These are phyloP conservation scores for Gynochthodes officinalis DNA, from an alignment of 257 asterid species.

Conservation along the genomic window DNA sequence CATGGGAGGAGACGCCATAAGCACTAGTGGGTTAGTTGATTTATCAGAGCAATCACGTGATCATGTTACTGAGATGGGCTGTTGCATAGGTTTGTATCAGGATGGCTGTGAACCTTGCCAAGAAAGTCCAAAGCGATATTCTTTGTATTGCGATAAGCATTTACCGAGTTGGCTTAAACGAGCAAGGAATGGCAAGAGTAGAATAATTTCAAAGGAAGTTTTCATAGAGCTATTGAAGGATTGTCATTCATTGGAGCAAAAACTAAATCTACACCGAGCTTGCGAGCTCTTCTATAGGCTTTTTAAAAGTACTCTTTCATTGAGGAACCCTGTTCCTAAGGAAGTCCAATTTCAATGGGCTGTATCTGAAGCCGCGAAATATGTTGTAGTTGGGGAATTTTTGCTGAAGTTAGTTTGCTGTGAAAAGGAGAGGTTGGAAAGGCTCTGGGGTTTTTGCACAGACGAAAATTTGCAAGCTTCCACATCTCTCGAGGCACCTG, in stretches of 20 bases:
- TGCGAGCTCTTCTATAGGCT: constrained; percentile 92
- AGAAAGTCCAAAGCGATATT: constrained; percentile 74
- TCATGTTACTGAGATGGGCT: constrained; percentile 36
- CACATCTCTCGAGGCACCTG: constrained; percentile 38
- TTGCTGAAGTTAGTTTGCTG: constrained; percentile 57
- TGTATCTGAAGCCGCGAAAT: constrained; percentile 86
- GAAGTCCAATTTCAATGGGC: constrained; percentile 96
- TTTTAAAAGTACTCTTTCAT: constrained; percentile 70
- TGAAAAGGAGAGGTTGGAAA: constrained; percentile 75
- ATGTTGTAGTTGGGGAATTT: constrained; percentile 51
- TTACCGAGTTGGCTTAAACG: constrained; percentile 99
- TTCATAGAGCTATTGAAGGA: constrained; percentile 68
- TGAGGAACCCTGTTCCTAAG: constrained; percentile 88
- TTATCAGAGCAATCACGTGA: constrained; percentile 38
- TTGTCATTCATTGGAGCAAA: constrained; percentile 73
- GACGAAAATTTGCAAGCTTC: constrained; percentile 39
- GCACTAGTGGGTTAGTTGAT: constrained; percentile 35
- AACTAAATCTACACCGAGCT: constrained; percentile 74
- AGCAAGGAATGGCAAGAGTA: constrained; percentile 92
- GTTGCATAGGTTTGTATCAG: constrained; percentile 69
- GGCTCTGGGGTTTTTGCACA: constrained; percentile 66
- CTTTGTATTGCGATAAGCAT: constrained; percentile 86
- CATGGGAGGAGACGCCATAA: constrained; percentile 30
- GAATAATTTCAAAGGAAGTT: constrained; percentile 93
- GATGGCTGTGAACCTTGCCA: constrained; percentile 52